A percentile compares a stretch with the other conserved stretches of the same genome.
These are phyloP conservation scores for Aaosphaeria arxii DNA, from an alignment of 2,329 filamentous ascomycete species.

Conservation along the genomic window DNA sequence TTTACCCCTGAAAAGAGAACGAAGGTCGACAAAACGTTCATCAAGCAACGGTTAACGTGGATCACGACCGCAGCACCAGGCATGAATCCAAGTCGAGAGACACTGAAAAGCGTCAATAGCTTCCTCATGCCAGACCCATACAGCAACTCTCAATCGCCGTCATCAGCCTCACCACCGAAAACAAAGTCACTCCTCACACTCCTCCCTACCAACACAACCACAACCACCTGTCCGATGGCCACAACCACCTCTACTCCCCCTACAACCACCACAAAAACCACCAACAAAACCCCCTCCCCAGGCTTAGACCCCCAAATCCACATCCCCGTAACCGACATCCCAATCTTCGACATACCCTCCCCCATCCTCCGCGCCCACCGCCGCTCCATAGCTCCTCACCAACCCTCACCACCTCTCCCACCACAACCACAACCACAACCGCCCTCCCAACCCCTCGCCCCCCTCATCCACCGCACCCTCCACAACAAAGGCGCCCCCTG, in stretches of 20 bases:
- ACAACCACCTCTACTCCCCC: no score
- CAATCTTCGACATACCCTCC: background rate
- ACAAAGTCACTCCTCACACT: no score
- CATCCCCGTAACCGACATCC: conserved; percentile 1
- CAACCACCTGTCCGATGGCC: no score
- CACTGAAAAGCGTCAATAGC: conserved; percentile 87
- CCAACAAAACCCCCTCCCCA: background rate
- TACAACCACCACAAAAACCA: background rate
- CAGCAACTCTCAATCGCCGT: background rate
- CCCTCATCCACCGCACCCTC: conserved; percentile 7
- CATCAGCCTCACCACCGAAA: background rate
- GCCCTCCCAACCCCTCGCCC: conserved; percentile 15
- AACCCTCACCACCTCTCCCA: background rate
- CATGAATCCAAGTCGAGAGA: conserved; percentile 79
- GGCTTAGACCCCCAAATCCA: background rate
- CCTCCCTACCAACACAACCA: no score
- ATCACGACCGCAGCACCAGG: conserved; percentile 77
- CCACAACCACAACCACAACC: background rate
- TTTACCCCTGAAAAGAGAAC: conserved; percentile 5
- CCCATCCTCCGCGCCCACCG: background rate
- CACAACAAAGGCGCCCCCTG: conserved; percentile 52
- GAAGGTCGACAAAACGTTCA: conserved; percentile 67
- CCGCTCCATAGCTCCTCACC: background rate
- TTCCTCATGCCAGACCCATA: conserved; percentile 64
- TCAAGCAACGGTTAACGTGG: conserved; percentile 75